These are phyloP conservation scores for Heterococcus sp. DNA, from an alignment of 108 stramenopile genomes.

Conservation along the genomic window DNA sequence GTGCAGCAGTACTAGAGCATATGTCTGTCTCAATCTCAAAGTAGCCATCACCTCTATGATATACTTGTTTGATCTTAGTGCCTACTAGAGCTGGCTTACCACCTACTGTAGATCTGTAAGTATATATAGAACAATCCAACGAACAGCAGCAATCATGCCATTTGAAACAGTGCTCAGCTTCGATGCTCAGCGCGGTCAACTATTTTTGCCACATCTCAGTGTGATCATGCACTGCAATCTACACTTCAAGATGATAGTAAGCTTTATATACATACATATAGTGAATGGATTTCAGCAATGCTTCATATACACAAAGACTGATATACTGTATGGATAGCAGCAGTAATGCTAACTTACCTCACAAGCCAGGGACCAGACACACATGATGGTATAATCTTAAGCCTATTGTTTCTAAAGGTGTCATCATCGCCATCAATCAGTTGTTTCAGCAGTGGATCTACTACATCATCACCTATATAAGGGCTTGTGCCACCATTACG, in stretches of 20 bases:
- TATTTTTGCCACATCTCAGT: too few species aligned
- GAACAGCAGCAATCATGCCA: too few species aligned
- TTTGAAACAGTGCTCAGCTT: too few species aligned
- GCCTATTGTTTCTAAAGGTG: not conserved
- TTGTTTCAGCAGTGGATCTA: not conserved
- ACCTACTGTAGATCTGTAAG: not conserved
- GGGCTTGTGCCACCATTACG: not conserved
- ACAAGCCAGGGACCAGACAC: not conserved
- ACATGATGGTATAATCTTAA: not conserved
- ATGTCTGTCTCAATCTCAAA: not conserved
- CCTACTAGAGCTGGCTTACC: not conserved
- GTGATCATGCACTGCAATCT: too few species aligned
- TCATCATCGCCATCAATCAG: not conserved
- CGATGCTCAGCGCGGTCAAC: too few species aligned
- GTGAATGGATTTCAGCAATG: too few species aligned
- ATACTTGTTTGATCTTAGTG: not conserved
- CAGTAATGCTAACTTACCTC: too few species aligned
- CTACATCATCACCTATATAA: not conserved
- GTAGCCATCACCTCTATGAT: not conserved
- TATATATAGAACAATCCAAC: too few species aligned
- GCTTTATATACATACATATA: too few species aligned
- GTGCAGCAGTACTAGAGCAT: not conserved
- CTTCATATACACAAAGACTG: too few species aligned
- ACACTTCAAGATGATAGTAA: too few species aligned
- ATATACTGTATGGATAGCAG: too few species aligned